Evolutionary conservation across 2,329 filamentous ascomycete species (phyloP).

Genomic region (Zopfia rhizophila): DNA sequence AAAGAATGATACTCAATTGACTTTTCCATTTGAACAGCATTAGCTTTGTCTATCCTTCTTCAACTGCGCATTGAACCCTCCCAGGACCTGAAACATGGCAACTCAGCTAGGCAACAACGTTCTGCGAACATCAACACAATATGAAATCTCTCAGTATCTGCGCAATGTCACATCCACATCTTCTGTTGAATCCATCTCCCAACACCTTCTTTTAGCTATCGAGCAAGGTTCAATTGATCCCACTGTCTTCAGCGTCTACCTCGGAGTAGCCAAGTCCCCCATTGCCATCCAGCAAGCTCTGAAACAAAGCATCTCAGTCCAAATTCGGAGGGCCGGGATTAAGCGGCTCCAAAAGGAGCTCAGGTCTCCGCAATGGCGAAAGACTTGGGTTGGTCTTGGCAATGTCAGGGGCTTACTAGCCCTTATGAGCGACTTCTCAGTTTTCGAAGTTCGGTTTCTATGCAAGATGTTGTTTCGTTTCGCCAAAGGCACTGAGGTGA

Average conservation of each 20-base stretch:
- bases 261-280: conserved; percentile 34
- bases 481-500: conserved; percentile 20
- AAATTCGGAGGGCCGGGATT: conserved; percentile 32
- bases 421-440: conserved; percentile 35
- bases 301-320: conserved; percentile 33
- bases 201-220: conserved; percentile 15
- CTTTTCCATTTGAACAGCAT: too few relatives aligned
- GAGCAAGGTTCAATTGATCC: conserved; percentile 31
- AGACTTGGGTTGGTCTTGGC: conserved; percentile 41
- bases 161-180: not conserved
- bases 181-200: not conserved
- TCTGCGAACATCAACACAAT: conserved; percentile 5
- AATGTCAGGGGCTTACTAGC: conserved; percentile 36
- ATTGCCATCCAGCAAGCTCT: conserved; percentile 27
- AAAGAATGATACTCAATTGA: too few relatives aligned
- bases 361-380: conserved; percentile 30
- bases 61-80: not conserved
- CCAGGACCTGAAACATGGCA: conserved; percentile 1
- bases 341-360: conserved; percentile 31
- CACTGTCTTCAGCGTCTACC: conserved; percentile 34
- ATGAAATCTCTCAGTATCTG: conserved; percentile 9
- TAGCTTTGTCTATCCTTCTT: conserved; percentile 4
- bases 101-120: conserved; percentile 1
- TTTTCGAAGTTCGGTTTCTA: conserved; percentile 31
- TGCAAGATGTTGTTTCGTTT: conserved; percentile 30